Evolutionary conservation across 306 rosid species (phyloP), one percentile per base, ranked within the genome.

Genomic region (Malus asiatica): DNA sequence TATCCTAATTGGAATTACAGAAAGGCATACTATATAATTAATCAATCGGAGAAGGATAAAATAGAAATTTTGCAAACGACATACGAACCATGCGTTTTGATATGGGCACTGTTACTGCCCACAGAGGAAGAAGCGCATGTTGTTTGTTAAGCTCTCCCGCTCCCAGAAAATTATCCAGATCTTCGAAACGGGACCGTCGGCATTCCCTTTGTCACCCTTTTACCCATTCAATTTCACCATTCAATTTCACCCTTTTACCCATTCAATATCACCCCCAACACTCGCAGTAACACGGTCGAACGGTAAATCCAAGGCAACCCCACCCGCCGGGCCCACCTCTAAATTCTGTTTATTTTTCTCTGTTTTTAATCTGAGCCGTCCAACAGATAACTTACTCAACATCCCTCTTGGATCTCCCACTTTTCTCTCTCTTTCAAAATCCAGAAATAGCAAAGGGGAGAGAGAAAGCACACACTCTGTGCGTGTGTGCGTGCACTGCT

Each of bases 381-480:
- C 68, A 86, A 81, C 46, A 38, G 18, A 44, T 42, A 60, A 74
- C 45, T 13, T 2, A 82, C 76, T 80, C 78, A 72, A 74, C 80
- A 83, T 87, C 85, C 79, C 71, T 63, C 88, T 83, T 65, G 81
- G 86, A 83, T 83, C 86, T 67, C 83, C 80, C 78, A 67, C 83
- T 23, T 59, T 32, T 15, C 30, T 72, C 61, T 27, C 79, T 15
- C 42, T 73, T 70, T 63, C 4, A 52, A 44, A 65, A 71, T 13
- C 77, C 65, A 38, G 20, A 80, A 59, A 33, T 23, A 60, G 75
- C 53, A 35, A 74, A 48, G 46, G 29, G 15, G 2, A 22, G 16
- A 46, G 38, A 30, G 57, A 48, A 81, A 32, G 40, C 76, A 58
- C 76, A 57, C 67, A 38, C 68, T 2, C 29, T 27, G 69, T 27